These are phyloP conservation scores for Fusarium cicatricum DNA, from an alignment of 2,329 filamentous ascomycete species.

Conservation along the genomic window DNA sequence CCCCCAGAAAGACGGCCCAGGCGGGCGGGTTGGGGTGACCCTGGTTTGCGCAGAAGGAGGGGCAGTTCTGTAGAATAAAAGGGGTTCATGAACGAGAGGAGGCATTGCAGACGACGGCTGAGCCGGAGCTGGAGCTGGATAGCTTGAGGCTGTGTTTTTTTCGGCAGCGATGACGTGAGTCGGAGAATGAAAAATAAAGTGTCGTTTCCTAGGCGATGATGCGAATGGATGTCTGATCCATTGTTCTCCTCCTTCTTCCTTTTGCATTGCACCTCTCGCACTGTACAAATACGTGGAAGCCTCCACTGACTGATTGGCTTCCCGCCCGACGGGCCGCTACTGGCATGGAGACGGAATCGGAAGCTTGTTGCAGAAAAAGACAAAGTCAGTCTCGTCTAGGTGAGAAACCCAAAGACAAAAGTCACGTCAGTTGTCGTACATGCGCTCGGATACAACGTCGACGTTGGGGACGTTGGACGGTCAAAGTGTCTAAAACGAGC, in stretches of 20 bases:
- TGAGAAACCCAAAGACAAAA: background rate
- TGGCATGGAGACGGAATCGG: slow-evolving; percentile 29
- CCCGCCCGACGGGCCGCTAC: slow-evolving; percentile 32
- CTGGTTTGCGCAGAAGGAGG: slow-evolving; percentile 31
- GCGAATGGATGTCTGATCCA: slow-evolving; percentile 1
- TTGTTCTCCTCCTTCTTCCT: slow-evolving; percentile 15
- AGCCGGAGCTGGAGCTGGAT: background rate
- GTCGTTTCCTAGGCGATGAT: slow-evolving; percentile 33
- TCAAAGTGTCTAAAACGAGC: slow-evolving; percentile 14
- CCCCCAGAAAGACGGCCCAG: slow-evolving; percentile 26
- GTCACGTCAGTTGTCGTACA: slow-evolving; percentile 17
- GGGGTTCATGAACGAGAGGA: slow-evolving; percentile 15
- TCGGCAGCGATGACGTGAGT: slow-evolving; percentile 21
- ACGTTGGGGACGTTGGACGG: slow-evolving; percentile 23
- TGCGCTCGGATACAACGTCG: slow-evolving; percentile 22
- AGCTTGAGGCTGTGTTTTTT: background rate
- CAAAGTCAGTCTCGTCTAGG: background rate
- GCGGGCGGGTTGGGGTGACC: slow-evolving; percentile 39
- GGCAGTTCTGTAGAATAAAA: slow-evolving; percentile 36
- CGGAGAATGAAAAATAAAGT: background rate
- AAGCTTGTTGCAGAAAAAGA: slow-evolving; percentile 9
- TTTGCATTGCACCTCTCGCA: slow-evolving; percentile 8
- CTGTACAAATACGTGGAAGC: slow-evolving; percentile 4
- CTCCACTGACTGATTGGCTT: slow-evolving; percentile 35
- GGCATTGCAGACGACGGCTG: background rate